phyloP scores from a whole-genome alignment of 345 rosid genomes.

The Zanthoxylum bungeanum region DNA sequence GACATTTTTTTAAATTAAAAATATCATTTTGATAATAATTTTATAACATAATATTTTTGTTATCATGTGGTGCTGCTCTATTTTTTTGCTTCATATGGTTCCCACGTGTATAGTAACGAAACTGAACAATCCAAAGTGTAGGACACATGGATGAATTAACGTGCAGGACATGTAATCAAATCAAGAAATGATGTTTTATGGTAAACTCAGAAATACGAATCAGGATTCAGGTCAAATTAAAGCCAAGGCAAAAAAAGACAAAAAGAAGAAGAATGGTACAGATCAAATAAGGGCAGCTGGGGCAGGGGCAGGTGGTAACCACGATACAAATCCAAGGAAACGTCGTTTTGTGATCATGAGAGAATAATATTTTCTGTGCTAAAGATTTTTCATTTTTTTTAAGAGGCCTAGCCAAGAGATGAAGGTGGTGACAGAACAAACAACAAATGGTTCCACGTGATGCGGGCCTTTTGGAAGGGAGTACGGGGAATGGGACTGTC shows the following conservation, averaged over 20 bases:
- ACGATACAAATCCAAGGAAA: conserved; percentile 24
- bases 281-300: neutral
- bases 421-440: conserved; percentile 30
- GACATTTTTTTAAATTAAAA: too few species aligned
- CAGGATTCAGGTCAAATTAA: neutral
- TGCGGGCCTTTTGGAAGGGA: conserved; percentile 65
- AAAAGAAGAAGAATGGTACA: conserved; percentile 7
- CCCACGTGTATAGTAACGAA: neutral
- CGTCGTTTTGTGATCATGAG: conserved; percentile 10
- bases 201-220: neutral
- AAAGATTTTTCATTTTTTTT: too few species aligned
- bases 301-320: conserved; percentile 8
- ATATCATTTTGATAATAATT: too few species aligned
- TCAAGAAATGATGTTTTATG: neutral
- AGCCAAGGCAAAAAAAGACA: neutral
- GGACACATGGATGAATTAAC: neutral
- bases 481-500: conserved; percentile 67
- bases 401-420: neutral
- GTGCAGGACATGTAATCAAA: neutral
- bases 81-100: too few species aligned
- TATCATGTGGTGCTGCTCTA: too few species aligned
- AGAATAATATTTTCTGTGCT: neutral
- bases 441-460: conserved; percentile 64
- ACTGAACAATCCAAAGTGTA: neutral
- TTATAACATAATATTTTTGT: too few species aligned